These are phyloP conservation scores for Hygrocybe punicea DNA, from an alignment of 768 basidiomycete species.

Conservation along the genomic window DNA sequence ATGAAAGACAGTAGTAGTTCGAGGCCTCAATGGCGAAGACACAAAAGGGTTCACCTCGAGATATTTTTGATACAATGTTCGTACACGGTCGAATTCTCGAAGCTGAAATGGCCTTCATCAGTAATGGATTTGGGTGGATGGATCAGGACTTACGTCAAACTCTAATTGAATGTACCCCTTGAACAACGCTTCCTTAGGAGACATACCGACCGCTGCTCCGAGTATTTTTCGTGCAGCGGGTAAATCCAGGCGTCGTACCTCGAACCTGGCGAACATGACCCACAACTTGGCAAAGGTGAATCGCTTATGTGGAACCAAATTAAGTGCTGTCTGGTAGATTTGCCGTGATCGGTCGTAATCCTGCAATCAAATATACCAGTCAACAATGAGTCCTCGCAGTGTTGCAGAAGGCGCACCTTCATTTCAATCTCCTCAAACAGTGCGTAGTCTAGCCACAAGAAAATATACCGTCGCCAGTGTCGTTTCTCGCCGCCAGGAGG, in stretches of 20 bases:
- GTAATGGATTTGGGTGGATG: neutral
- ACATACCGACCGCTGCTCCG: conserved; percentile 90
- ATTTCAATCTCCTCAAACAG: conserved; percentile 95
- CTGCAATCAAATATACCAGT: conserved; percentile 38
- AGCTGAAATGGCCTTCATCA: conserved; percentile 44
- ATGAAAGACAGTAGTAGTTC: conserved; percentile 5
- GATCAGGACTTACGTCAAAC: conserved; percentile 59
- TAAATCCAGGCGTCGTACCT: conserved; percentile 79
- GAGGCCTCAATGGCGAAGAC: neutral
- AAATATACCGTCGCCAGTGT: conserved; percentile 86
- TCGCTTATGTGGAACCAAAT: conserved; percentile 89
- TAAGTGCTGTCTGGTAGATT: conserved; percentile 86
- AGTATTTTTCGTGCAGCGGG: conserved; percentile 83
- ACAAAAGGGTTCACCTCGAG: conserved; percentile 57
- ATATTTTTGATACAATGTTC: conserved; percentile 90
- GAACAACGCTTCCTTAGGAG: conserved; percentile 92
- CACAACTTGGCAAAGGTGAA: conserved; percentile 99
- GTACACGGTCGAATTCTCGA: conserved; percentile 92
- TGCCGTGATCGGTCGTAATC: conserved; percentile 84
- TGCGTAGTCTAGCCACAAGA: conserved; percentile 93
- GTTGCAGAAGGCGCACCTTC: conserved; percentile 49
- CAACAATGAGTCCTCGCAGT: neutral
- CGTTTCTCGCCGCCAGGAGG: conserved; percentile 93
- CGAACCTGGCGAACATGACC: conserved; percentile 90
- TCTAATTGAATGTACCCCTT: conserved; percentile 95